Evolutionary conservation across 2,329 filamentous ascomycete species (phyloP).

Genomic region (Colletotrichum chlorophyti): DNA sequence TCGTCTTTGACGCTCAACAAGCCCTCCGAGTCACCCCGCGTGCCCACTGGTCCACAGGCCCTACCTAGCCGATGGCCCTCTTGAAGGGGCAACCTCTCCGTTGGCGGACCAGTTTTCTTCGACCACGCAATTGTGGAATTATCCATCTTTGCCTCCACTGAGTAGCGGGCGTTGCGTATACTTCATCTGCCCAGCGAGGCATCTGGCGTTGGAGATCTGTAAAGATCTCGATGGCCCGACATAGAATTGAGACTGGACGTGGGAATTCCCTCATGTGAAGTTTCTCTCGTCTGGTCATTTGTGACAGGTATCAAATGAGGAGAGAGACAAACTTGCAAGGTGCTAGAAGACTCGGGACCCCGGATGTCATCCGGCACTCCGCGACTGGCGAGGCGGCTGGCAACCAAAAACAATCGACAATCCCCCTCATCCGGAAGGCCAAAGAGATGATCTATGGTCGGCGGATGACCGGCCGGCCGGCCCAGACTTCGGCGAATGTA

Average conservation of each 20-base stretch:
- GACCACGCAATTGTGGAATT: conserved; percentile 8
- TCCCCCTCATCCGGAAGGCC: neutral
- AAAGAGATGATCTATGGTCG: conserved; percentile 1
- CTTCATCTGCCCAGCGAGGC: neutral
- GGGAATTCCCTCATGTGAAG: too few species aligned
- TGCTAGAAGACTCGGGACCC: too few species aligned
- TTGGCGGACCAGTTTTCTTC: conserved; percentile 10
- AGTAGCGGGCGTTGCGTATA: too few species aligned
- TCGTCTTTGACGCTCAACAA: neutral
- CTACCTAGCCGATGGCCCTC: too few species aligned
- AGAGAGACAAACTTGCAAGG: neutral
- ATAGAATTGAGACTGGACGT: neutral
- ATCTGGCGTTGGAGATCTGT: too few species aligned
- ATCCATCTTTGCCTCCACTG: too few species aligned
- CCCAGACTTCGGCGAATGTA: neutral
- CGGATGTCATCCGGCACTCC: too few species aligned
- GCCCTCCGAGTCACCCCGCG: conserved; percentile 6
- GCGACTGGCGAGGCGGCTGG: too few species aligned
- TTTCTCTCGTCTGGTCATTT: conserved; percentile 1
- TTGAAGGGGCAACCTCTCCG: conserved; percentile 5
- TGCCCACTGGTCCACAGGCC: too few species aligned
- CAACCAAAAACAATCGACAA: neutral
- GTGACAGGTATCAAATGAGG: conserved; percentile 10
- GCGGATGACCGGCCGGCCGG: conserved; percentile 14
- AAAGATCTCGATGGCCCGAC: conserved; percentile 22